Evolutionary conservation across 768 basidiomycete genomes (phyloP), one percentile per base, ranked within the genome.

Genomic region (Pholiota conissans): DNA sequence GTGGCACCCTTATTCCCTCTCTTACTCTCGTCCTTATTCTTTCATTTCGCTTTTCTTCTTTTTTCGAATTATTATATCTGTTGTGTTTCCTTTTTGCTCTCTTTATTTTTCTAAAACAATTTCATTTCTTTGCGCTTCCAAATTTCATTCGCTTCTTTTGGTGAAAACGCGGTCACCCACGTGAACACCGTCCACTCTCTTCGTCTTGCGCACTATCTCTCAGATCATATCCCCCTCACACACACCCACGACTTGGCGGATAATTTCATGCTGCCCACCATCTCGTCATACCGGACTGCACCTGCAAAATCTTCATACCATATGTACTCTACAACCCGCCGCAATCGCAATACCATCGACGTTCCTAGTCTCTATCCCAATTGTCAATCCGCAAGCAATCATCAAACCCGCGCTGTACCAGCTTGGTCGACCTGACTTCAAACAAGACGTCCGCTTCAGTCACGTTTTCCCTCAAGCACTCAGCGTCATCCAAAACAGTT

Each of bases 1-100:
- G 82, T 76, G 73, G 69, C 70, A 73, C 80, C 73, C 78, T 81
- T 81, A 80, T 80, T 76, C 60, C 67, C 65, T 73, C 63, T 70
- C 66, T 57, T 64, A 65, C 63, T 62, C 56, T 60, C 57, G 46
- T 57, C 55, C 54, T 59, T 49, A 50, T 34, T 62, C 56, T 49
- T 53, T 62, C 58, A 18, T 64, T 61, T 64, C n/a, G n/a, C n/a
- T 53, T 64, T 65, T 37, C 14, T 49, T 14, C 53, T 61, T 70
- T 64, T 58, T 62, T 63, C 55, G 57, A 63, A 61, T 70, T 71
- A 65, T 70, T 70, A 61, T 70, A 69, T 65, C 73, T 71, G 68
- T 67, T 61, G 62, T 63, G 68, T 74, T 69, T n/a, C n/a, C 66
- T 63, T 68, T 65, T 72, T 66, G 73, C 69, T 72, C 56, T 65